These are phyloP conservation scores for Pelagophyceae sp. DNA, from an alignment of 352 stramenopile species.

Conservation along the genomic window DNA sequence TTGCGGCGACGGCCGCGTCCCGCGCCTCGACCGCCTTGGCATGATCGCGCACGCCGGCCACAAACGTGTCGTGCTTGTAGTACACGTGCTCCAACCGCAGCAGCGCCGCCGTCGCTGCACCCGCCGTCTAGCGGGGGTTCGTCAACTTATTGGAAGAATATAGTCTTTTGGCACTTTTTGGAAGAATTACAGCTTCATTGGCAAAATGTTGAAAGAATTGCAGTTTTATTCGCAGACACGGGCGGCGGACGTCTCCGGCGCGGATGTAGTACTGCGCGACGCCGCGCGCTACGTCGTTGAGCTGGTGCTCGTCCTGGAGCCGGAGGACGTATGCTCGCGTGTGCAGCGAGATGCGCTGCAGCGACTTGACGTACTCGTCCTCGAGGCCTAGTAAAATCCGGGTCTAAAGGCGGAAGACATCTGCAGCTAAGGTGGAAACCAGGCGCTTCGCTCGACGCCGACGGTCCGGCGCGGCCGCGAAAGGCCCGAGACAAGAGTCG, in stretches of 20 bases:
- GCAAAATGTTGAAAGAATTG: too few species aligned
- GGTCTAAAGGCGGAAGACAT: too few species aligned
- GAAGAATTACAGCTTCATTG: too few species aligned
- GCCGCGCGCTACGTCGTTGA: conserved; percentile 69
- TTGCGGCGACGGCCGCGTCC: conserved; percentile 41
- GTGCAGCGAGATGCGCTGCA: conserved; percentile 92
- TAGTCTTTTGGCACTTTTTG: too few species aligned
- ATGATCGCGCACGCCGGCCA: conserved; percentile 43
- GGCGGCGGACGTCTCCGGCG: conserved; percentile 59
- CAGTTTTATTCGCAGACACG: too few species aligned
- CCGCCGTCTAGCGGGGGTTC: too few species aligned
- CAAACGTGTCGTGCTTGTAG: conserved; percentile 91
- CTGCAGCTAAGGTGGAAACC: conserved; percentile 45
- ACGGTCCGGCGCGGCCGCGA: neutral
- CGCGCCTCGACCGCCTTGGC: too few species aligned
- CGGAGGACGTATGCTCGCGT: conserved; percentile 85
- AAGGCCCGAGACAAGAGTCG: too few species aligned
- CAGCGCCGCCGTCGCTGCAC: conserved; percentile 74
- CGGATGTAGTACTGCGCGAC: conserved; percentile 80
- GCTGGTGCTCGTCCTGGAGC: conserved; percentile 79
- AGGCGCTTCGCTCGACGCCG: neutral
- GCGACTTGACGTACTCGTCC: conserved; percentile 94
- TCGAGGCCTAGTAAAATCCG: too few species aligned
- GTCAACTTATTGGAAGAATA: too few species aligned
- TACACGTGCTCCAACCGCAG: conserved; percentile 88